These are phyloP conservation scores for Phytophthora cryptogea DNA, from an alignment of 352 stramenopile genomes.

Conservation along the genomic window DNA sequence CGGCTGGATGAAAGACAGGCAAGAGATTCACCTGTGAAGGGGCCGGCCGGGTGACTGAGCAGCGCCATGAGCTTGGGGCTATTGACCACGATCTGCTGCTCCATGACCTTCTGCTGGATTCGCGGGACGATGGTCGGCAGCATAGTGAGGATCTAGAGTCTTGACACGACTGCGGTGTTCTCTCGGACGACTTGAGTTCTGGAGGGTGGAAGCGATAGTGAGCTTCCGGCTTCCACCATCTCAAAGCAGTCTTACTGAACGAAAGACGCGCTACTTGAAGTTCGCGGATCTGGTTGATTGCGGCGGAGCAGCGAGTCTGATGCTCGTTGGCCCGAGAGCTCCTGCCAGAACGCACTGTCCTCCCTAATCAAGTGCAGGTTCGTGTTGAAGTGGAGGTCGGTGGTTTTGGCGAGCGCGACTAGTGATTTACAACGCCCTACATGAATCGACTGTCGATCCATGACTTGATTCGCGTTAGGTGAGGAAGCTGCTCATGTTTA, in stretches of 20 bases:
- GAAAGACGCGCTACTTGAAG: background rate
- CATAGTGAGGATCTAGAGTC: slow-evolving; percentile 30
- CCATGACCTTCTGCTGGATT: slow-evolving; percentile 70
- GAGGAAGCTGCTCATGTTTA: no score
- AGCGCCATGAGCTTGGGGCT: slow-evolving; percentile 67
- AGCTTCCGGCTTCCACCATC: background rate
- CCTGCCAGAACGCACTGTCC: no score
- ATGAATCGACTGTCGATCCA: no score
- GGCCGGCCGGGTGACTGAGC: slow-evolving; percentile 79
- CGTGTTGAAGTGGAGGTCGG: no score
- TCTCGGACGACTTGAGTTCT: slow-evolving; percentile 1
- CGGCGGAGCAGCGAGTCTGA: background rate
- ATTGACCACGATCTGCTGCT: slow-evolving; percentile 58
- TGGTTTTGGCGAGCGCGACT: background rate
- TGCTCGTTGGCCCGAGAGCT: no score
- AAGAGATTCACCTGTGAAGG: slow-evolving; percentile 49
- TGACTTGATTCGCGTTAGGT: no score
- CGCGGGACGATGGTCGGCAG: slow-evolving; percentile 70
- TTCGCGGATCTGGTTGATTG: background rate
- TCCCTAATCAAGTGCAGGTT: no score
- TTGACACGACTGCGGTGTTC: background rate
- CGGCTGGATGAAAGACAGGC: no score
- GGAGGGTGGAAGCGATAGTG: slow-evolving; percentile 14
- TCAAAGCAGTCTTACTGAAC: background rate
- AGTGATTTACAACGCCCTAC: background rate